Evolutionary conservation across 1,284 basidiomycete genomes (phyloP), one percentile per base, ranked within the genome.

Genomic region (Mrakiaceae sp.): DNA sequence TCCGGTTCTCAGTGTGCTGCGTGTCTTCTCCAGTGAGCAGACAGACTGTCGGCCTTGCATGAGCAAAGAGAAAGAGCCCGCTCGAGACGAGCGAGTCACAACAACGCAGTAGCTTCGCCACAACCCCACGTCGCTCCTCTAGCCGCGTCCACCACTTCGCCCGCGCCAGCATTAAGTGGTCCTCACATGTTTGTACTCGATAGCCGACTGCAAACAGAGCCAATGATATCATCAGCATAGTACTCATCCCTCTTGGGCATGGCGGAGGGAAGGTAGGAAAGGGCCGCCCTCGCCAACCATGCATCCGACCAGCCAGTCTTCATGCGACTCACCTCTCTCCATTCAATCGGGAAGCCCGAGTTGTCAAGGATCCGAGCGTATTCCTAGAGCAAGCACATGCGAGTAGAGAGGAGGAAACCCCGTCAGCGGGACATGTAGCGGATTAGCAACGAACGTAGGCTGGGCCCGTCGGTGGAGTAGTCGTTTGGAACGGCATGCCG

Each of bases 151-250:
- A 68, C 49, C 63, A 68, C 62, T 9, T 56, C 50, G 54, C 51
- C 6, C 11, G 47, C 12, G 60, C 39, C 56, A 57, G 42, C 53
- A 27, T 27, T 8, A 44, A 1, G 16, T 64, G 5, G 48, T 9
- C 47, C 77, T 58, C 64, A 88, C 88, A 79, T 87, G 84, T 55
- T 88, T 81, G 74, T 97, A 97, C 72, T 94, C 87, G 66, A 97
- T 87, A 0, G 89, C 87, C 40, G 85, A 81, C 69, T 90, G 80
- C 68, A 88, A 7, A 90, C 81, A n/a, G 80, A 68, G n/a, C 73
- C 71, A 27, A 27, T 27, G 27, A 27, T 27, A 27, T 27, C 27
- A 27, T 27, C 27, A 27, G 27, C 27, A 27, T 27, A 27, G 27
- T 27, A 27, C 27, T 27, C 27, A 27, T 27, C 27, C 27, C 27